Conservation (phyloP, 768 basidiomycete genomes). For the Dioszegia aurantiaca region DNA sequence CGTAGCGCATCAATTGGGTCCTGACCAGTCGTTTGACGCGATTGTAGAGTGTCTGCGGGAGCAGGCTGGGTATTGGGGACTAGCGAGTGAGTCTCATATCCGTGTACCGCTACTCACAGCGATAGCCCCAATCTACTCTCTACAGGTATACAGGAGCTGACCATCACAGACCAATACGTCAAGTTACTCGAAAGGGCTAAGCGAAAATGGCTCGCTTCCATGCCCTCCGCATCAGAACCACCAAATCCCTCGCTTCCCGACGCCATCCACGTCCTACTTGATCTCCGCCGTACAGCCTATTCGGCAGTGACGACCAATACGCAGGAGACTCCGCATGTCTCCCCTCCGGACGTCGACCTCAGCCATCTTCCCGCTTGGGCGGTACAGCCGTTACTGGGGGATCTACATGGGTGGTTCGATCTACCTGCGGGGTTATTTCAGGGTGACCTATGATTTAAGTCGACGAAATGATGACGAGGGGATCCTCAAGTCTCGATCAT, state of each 20-base stretch:
- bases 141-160: too few species aligned
- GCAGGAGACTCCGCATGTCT: conserved; percentile 43
- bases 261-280: conserved; percentile 48
- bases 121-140: too few species aligned
- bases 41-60: conserved; percentile 36
- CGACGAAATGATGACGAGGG: too few species aligned
- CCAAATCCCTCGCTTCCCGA: conserved; percentile 37
- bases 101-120: too few species aligned
- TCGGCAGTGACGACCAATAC: conserved; percentile 36
- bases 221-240: conserved; percentile 12
- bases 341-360: conserved; percentile 35
- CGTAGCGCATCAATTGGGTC: conserved; percentile 30
- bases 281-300: conserved; percentile 47
- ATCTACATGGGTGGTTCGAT: conserved; percentile 50
- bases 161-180: conserved; percentile 49
- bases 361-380: conserved; percentile 41
- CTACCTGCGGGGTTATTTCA: conserved; percentile 39
- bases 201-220: conserved; percentile 37
- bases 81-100: conserved; percentile 39
- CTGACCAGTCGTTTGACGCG: conserved; percentile 42
- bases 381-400: conserved; percentile 40
- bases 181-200: conserved; percentile 48
- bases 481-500: too few species aligned
- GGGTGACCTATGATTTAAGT: conserved; percentile 15
- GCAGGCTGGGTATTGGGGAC: conserved; percentile 41